Evolutionary conservation across 371 early-diverging fungal species (phyloP), one percentile per base, ranked within the genome.

Genomic region (Mucor circinelloides): DNA sequence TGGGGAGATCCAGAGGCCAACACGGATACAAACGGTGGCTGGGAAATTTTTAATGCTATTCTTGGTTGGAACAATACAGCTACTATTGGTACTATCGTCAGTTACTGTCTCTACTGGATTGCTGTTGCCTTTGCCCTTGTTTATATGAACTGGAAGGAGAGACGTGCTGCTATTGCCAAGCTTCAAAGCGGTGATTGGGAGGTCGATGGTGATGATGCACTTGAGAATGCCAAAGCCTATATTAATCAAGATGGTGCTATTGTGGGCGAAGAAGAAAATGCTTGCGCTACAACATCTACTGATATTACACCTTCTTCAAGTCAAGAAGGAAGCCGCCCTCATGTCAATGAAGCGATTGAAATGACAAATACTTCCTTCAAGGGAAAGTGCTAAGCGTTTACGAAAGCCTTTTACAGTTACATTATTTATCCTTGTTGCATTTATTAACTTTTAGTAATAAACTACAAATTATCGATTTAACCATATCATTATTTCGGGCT

Each of bases 1-100:
- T 78, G 76, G 78, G 81, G 78, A 62, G 59, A 77, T 59, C 76
- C 76, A 61, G 73, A 76, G 59, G 9, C 57, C 2, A 68, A 70
- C 21, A 58, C 50, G 6, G 60, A 50, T 36, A 30, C 52, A 17
- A 76, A 68, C 32, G 81, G 81, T 59, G 81, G 81, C 21, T 80
- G 71, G 72, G 78, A 81, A 34, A 83, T 94, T 57, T 89, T 93
- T 73, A 85, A 89, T 68, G 84, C 92, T 17, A 73, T 94, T 28
- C 73, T 93, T 44, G 93, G 94, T 13, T 94, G 94, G 93, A 87
- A 78, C 70, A 90, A 89, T 72, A 74, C 83, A 25, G 95, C 93
- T 15, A 91, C 92, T 2, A 63, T 83, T 63, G 91, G 88, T 34
- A 84, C 89, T 31, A 80, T 94, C 40, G 74, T 84, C 59, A 86